Evolutionary conservation across 192 early-diverging fungal species (phyloP).

Genomic region (Coemansia pectinata): DNA sequence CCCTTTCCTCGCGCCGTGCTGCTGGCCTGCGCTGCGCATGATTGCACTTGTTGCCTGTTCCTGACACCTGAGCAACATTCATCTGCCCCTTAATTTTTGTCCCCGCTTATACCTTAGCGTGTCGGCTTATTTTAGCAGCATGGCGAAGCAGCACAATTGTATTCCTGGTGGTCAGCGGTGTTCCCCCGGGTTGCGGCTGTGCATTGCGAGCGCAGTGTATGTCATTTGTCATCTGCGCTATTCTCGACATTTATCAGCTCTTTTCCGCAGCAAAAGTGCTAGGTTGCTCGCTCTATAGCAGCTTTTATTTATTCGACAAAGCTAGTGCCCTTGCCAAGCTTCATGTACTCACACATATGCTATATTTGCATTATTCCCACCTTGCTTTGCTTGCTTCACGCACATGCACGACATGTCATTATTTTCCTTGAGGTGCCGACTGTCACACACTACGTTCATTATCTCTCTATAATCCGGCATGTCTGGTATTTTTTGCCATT

Average conservation of each 20-base stretch:
- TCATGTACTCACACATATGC: not conserved
- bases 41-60: not conserved
- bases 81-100: not conserved
- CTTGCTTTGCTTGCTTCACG: not conserved
- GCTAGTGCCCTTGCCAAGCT: not conserved
- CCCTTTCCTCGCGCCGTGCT: not conserved
- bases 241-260: not conserved
- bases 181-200: slow-evolving; percentile 2
- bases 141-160: not conserved
- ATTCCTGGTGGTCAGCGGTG: not conserved
- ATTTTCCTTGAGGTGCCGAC: not conserved
- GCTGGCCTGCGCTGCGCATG: not conserved
- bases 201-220: not conserved
- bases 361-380: not conserved
- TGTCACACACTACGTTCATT: slow-evolving; percentile 4
- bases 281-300: not conserved
- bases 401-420: slow-evolving; percentile 3
- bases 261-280: slow-evolving; percentile 1
- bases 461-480: not conserved
- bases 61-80: slow-evolving; percentile 1
- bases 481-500: not conserved
- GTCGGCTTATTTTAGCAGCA: slow-evolving; percentile 1
- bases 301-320: not conserved
- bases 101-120: not conserved
- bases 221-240: not conserved